Evolutionary conservation across 129 eudicot genomes (phyloP).

Genomic region (Chrysanthemum lavandulifolium): DNA sequence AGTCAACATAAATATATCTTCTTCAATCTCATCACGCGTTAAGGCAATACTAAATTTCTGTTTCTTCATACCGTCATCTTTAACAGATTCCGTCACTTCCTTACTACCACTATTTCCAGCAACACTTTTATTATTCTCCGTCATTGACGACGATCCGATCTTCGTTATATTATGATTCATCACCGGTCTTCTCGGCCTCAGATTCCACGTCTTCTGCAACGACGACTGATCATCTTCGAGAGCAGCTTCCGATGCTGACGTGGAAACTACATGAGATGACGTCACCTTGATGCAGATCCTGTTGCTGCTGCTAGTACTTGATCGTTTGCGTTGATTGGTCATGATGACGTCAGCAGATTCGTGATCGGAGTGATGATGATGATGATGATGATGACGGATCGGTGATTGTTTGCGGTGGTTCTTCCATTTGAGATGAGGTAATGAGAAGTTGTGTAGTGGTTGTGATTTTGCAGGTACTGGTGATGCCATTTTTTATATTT

Average conservation of each 20-base stretch:
- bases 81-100: neutral
- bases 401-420: conserved; percentile 28
- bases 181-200: conserved; percentile 63
- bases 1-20: conserved; percentile 53
- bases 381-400: conserved; percentile 27
- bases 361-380: conserved; percentile 31
- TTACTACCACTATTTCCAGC: neutral
- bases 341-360: conserved; percentile 14
- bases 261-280: conserved; percentile 8
- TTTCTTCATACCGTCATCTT: conserved; percentile 32
- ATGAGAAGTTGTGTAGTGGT: conserved; percentile 65
- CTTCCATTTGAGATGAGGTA: conserved; percentile 70
- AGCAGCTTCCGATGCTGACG: conserved; percentile 37
- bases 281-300: conserved; percentile 38
- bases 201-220: conserved; percentile 63
- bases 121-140: conserved; percentile 24
- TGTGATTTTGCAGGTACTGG: conserved; percentile 67
- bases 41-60: conserved; percentile 40
- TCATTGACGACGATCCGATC: conserved; percentile 30
- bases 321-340: conserved; percentile 27
- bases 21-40: conserved; percentile 69
- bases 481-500: conserved; percentile 45
- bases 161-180: conserved; percentile 31
- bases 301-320: conserved; percentile 3
- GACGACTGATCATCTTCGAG: conserved; percentile 19